These are phyloP conservation scores for Canna indica DNA, from an alignment of 176 grass and related monocot genomes.

Conservation along the genomic window DNA sequence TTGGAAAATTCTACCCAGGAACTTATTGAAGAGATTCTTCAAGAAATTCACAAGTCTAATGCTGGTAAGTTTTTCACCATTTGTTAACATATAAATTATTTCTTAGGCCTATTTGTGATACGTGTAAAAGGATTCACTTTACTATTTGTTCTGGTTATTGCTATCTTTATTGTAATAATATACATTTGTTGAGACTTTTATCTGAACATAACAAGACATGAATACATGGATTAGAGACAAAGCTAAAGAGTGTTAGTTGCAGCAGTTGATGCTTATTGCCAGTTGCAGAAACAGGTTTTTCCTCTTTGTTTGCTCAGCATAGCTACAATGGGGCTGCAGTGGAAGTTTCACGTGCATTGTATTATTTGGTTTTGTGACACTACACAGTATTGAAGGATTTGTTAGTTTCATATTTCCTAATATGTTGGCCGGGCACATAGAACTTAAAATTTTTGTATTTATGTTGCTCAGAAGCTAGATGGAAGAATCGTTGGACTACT, in stretches of 20 bases:
- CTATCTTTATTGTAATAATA: not conserved
- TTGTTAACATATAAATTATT: constrained; percentile 2
- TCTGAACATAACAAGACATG: too few relatives aligned
- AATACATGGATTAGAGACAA: not conserved
- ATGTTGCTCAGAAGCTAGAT: not conserved
- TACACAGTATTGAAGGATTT: not conserved
- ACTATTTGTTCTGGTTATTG: not conserved
- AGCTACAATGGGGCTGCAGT: not conserved
- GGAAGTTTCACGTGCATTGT: not conserved
- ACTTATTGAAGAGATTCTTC: constrained; percentile 69
- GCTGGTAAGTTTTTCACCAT: constrained; percentile 33
- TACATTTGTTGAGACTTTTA: not conserved
- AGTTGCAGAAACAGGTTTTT: not conserved
- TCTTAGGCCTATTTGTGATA: constrained; percentile 3
- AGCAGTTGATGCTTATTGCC: not conserved
- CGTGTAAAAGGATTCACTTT: not conserved
- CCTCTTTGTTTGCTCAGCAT: not conserved
- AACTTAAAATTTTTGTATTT: not conserved
- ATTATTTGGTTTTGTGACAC: not conserved
- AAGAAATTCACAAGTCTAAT: constrained; percentile 51
- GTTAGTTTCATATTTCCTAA: not conserved
- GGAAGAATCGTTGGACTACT: not conserved
- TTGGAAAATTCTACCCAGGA: constrained; percentile 57
- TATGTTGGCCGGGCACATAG: not conserved
- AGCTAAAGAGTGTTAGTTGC: not conserved